Percentiles rank a stretch among this genome's conserved stretches.
Conservation (phyloP, 2,329 filamentous ascomycete species). For the Mycosphaerella sp. region DNA sequence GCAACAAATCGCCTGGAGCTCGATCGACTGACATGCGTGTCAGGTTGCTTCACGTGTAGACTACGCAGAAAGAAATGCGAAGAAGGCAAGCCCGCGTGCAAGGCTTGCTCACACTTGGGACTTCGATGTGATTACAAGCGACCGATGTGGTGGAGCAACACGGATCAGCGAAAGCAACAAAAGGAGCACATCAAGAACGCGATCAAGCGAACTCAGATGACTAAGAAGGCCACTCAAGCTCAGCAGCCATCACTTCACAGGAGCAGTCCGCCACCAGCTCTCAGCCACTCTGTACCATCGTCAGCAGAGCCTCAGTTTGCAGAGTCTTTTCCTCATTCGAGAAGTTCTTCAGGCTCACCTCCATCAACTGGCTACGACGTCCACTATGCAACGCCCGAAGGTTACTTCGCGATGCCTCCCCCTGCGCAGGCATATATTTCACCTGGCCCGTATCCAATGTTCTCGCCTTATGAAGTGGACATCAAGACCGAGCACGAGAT, state of each 20-base stretch:
- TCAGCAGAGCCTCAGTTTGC: slow-evolving; percentile 64
- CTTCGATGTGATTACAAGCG: slow-evolving; percentile 93
- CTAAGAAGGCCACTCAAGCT: slow-evolving; percentile 60
- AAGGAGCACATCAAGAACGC: slow-evolving; percentile 96
- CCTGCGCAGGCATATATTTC: slow-evolving; percentile 36
- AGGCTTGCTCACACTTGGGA: slow-evolving; percentile 64
- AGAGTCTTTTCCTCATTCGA: slow-evolving; percentile 64
- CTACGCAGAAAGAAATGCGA: slow-evolving; percentile 65
- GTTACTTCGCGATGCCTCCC: slow-evolving; percentile 56
- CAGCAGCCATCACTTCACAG: slow-evolving; percentile 42
- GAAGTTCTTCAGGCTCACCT: slow-evolving; percentile 74
- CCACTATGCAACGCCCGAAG: slow-evolving; percentile 52
- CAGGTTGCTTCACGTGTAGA: slow-evolving; percentile 63
- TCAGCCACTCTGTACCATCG: slow-evolving; percentile 65
- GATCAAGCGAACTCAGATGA: slow-evolving; percentile 94
- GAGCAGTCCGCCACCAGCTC: slow-evolving; percentile 66
- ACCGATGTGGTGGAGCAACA: slow-evolving; percentile 96
- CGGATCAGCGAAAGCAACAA: slow-evolving; percentile 73
- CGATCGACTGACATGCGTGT: slow-evolving; percentile 33
- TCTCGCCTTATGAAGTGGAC: slow-evolving; percentile 83
- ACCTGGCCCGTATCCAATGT: slow-evolving; percentile 48
- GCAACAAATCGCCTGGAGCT: slow-evolving; percentile 28
- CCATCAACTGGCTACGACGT: slow-evolving; percentile 60
- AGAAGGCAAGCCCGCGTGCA: slow-evolving; percentile 54
- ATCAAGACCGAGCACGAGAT: slow-evolving; percentile 94